These are phyloP conservation scores for Lasiodiplodia sp. DNA, from an alignment of 2,329 filamentous ascomycete genomes.

Conservation along the genomic window DNA sequence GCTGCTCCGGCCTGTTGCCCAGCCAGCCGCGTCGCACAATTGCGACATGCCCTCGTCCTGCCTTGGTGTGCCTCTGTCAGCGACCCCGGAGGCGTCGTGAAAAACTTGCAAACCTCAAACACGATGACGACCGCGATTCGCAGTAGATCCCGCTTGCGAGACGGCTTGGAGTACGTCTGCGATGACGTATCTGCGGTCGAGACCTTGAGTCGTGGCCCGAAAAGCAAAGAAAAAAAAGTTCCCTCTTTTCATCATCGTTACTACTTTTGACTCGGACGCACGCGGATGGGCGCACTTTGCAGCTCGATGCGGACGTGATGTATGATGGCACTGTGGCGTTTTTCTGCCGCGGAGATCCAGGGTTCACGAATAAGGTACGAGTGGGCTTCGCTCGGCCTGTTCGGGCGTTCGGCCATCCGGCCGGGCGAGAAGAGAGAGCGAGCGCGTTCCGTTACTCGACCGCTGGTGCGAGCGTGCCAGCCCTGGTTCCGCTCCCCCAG, in stretches of 20 bases:
- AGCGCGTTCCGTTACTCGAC: neutral
- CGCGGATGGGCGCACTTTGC: neutral
- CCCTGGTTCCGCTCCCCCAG: neutral
- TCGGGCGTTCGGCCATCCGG: neutral
- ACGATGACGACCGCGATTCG: neutral
- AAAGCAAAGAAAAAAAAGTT: neutral
- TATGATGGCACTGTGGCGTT: neutral
- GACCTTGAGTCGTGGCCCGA: neutral
- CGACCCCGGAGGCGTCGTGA: neutral
- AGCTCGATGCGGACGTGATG: neutral
- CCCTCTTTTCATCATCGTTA: neutral
- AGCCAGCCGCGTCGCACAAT: neutral
- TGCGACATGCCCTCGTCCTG: neutral
- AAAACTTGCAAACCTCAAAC: neutral
- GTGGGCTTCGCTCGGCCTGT: neutral
- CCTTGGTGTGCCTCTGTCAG: neutral
- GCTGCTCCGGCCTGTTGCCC: neutral
- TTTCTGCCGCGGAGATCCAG: neutral
- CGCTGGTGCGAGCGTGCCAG: no score
- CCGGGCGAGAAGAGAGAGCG: neutral
- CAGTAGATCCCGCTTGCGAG: neutral
- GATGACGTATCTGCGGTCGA: neutral
- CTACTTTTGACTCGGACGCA: neutral
- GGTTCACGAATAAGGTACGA: neutral
- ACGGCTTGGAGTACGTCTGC: neutral